Base-by-base conservation (phyloP, 768 basidiomycete genomes). In the Auricularia sp. region DNA sequence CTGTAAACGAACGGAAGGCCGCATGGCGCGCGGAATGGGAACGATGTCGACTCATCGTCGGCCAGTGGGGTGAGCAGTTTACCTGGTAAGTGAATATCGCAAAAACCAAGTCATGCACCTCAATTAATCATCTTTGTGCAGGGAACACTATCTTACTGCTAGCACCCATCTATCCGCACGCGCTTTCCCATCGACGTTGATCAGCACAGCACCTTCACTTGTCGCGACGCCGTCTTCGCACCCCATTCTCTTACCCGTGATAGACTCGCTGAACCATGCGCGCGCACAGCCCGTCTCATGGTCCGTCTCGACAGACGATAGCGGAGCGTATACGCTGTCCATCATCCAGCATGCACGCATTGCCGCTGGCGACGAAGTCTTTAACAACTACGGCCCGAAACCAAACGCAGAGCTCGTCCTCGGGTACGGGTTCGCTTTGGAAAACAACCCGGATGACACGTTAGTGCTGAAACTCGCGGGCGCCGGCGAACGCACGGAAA, bases 341-440 rank as follows among this genome's bases (percentile, higher is more conserved):
- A 80, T 96, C 62, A 77, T 90, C 2, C 74, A 82, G 6, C 87
- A 87, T 68, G 73, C 70, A 1, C 61, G 77, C 0, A 75, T 78
- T 3, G 66, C 67, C 1, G 66, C 74, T 1, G 81, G 79, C 16
- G 70, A 78, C 33, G 88, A 93, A 72, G 76, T 95, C 21, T 85
- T 87, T 77, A 96, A 94, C 76, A 96, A 96, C 72, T 97, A 97
- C 73, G 95, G 94, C 0, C 83, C 87, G 0, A 97, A 97, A 72
- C 85, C 92, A 0, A 95, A 96, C 73, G 81, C 91, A 34, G 91
- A 95, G 74, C 81, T 98, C 54, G 84, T 98, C 58, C 81, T 98
- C 3, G 93, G 91, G 4, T 98, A 97, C 71, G 95, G 96, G 1
- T 98, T 98, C 75, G 84, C 90, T 0, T 72, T 95, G 3, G 76